Evolutionary conservation across 345 rosid species (phyloP).

Genomic region (Boechera stricta): DNA sequence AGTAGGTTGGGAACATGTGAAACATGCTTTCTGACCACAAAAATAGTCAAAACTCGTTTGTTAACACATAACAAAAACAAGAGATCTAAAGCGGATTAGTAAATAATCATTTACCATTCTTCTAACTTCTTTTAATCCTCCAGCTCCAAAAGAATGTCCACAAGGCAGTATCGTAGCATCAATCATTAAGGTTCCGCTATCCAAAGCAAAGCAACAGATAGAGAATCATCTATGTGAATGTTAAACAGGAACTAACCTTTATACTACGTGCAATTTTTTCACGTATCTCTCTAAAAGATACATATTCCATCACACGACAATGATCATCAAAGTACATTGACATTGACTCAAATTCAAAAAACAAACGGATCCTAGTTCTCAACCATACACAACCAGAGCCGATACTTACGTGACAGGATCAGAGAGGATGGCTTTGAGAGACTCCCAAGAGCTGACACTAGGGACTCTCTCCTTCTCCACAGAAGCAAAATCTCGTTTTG

Average conservation of each 20-base stretch:
- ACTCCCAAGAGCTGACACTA: conserved; percentile 69
- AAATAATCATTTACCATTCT: conserved; percentile 57
- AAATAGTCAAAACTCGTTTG: conserved; percentile 34
- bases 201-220: conserved; percentile 36
- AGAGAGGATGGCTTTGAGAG: conserved; percentile 71
- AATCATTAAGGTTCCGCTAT: conserved; percentile 82
- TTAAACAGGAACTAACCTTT: conserved; percentile 16
- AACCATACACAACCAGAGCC: not conserved
- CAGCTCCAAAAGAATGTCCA: conserved; percentile 89
- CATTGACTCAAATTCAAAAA: not conserved
- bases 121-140: conserved; percentile 65
- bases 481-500: conserved; percentile 54
- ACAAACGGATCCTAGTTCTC: not conserved
- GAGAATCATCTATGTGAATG: conserved; percentile 15
- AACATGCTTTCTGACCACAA: conserved; percentile 78
- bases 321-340: conserved; percentile 4
- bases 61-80: conserved; percentile 3
- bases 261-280: not conserved
- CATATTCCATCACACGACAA: not conserved
- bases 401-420: conserved; percentile 81
- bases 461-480: conserved; percentile 61
- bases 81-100: not conserved
- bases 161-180: conserved; percentile 93
- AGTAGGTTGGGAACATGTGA: conserved; percentile 67
- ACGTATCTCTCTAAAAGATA: not conserved